Conservation (phyloP, 495 filamentous ascomycete species). For the Penicillium bovifimosum region DNA sequence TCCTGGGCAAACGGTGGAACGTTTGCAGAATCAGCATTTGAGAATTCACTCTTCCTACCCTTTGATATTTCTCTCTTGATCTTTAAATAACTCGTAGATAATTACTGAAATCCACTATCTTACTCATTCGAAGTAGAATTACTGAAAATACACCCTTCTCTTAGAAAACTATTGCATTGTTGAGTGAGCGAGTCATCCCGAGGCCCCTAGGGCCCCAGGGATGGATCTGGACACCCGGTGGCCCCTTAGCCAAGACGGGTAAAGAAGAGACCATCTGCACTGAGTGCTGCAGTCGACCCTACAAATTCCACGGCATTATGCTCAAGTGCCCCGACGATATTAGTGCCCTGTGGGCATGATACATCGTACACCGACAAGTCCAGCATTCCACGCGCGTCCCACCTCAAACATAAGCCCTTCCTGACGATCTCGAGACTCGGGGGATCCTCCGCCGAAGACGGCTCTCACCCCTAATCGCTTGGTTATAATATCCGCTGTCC, state of each 20-base stretch:
- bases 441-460: slow-evolving; percentile 3
- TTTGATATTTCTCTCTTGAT: not conserved
- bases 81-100: not conserved
- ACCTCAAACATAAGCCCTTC: not conserved
- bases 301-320: not conserved
- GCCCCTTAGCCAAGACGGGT: no score
- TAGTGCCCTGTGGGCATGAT: not conserved
- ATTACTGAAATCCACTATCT: not conserved
- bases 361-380: slow-evolving; percentile 4
- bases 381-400: slow-evolving; percentile 5
- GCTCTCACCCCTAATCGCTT: not conserved
- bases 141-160: not conserved
- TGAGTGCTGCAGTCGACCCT: not conserved
- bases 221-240: no score
- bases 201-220: no score
- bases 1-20: not conserved
- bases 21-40: not conserved
- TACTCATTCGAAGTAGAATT: not conserved
- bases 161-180: not conserved
- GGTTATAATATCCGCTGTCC: not conserved
- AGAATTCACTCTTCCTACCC: not conserved
- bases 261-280: no score
- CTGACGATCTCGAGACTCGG: slow-evolving; percentile 6
- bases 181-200: not conserved
- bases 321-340: not conserved